Percentiles rank a stretch among this genome's conserved stretches.
phyloP scores from a whole-genome alignment of 2,329 filamentous ascomycete genomes.

The Hypoxylon sp. region DNA sequence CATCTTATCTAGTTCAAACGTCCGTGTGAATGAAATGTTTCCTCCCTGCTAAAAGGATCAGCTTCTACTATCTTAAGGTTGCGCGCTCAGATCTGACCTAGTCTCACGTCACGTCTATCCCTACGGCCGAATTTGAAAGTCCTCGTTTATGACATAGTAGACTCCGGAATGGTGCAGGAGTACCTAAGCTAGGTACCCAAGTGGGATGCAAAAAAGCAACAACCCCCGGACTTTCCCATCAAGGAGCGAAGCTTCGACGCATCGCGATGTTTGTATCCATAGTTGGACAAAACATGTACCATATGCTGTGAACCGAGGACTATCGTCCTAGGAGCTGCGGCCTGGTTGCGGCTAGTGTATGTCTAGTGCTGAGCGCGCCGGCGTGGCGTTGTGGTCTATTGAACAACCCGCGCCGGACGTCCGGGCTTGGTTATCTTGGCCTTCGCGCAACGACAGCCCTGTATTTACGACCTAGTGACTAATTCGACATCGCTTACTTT shows the following conservation, averaged over 20 bases:
- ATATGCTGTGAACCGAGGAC: conserved; percentile 2
- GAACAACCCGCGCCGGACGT: conserved; percentile 34
- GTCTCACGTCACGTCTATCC: conserved; percentile 16
- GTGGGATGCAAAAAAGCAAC: not conserved
- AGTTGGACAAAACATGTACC: not conserved
- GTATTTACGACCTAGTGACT: conserved; percentile 13
- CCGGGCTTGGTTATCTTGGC: conserved; percentile 17
- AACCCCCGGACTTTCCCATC: conserved; percentile 28
- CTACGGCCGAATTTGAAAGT: not conserved
- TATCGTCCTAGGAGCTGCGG: conserved; percentile 1
- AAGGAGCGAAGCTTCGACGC: conserved; percentile 4
- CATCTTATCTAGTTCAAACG: conserved; percentile 26
- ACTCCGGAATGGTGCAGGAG: conserved; percentile 9
- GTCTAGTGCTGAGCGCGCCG: not conserved
- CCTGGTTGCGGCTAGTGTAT: not conserved
- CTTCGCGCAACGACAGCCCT: conserved; percentile 3
- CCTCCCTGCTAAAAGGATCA: conserved; percentile 3
- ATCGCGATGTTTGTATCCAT: not conserved
- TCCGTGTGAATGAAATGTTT: not conserved
- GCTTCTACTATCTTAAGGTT: conserved; percentile 4
- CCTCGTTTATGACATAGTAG: not conserved
- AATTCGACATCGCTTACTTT: conserved; percentile 3
- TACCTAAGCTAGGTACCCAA: not conserved
- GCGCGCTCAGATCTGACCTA: conserved; percentile 4
- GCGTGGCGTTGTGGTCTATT: conserved; percentile 9